phyloP scores from a whole-genome alignment of 2,329 filamentous ascomycete species.

The Monosporascus cannonballus region DNA sequence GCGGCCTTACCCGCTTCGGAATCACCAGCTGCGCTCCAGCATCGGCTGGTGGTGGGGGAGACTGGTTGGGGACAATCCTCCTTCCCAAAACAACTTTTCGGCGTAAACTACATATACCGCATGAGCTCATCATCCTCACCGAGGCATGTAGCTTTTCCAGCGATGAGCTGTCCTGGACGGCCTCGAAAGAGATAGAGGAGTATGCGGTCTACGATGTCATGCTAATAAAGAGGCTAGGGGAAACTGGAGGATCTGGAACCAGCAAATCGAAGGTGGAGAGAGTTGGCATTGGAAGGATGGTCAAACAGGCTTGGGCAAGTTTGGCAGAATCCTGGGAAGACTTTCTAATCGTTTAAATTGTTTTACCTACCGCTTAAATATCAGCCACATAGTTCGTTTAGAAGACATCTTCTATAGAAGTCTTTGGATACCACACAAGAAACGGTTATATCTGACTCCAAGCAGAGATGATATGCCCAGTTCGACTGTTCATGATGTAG shows the following conservation, averaged over 20 bases:
- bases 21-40: background rate
- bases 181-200: background rate
- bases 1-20: constrained; percentile 1
- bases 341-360: background rate
- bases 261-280: background rate
- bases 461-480: too few relatives aligned
- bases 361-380: too few relatives aligned
- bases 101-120: background rate
- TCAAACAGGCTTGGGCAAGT: background rate
- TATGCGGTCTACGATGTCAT: constrained; percentile 1
- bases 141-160: constrained; percentile 3
- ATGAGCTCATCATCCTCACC: constrained; percentile 5
- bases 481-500: too few relatives aligned
- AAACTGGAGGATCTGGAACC: background rate
- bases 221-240: background rate
- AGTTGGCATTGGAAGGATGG: constrained; percentile 1
- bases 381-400: too few relatives aligned
- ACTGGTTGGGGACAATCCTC: constrained; percentile 4
- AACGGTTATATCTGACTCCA: too few relatives aligned
- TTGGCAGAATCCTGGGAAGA: background rate
- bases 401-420: too few relatives aligned
- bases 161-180: background rate
- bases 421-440: too few relatives aligned
- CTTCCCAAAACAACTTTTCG: constrained; percentile 1
- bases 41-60: background rate